phyloP scores from a whole-genome alignment of 2,329 filamentous ascomycete genomes.

The Apiospora arundinis region DNA sequence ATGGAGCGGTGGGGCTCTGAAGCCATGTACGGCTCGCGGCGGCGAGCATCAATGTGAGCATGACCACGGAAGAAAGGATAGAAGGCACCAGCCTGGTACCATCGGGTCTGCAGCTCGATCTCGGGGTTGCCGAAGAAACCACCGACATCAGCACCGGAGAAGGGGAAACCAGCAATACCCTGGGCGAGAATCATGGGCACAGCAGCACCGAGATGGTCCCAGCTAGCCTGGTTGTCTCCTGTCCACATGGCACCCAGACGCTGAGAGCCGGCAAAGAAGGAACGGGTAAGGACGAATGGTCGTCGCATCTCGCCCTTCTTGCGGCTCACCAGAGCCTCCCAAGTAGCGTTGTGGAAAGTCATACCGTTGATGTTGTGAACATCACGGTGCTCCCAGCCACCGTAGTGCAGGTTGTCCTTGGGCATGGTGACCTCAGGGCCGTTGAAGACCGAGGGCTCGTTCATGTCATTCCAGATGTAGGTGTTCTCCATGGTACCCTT shows the following conservation, averaged over 20 bases:
- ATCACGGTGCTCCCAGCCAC: slow-evolving; percentile 95
- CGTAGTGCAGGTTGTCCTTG: slow-evolving; percentile 93
- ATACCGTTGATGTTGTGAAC: slow-evolving; percentile 95
- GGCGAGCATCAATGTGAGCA: slow-evolving; percentile 93
- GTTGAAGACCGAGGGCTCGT: slow-evolving; percentile 98
- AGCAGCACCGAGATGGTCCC: slow-evolving; percentile 87
- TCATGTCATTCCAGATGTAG: slow-evolving; percentile 99
- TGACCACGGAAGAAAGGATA: slow-evolving; percentile 98
- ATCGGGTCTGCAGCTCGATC: slow-evolving; percentile 87
- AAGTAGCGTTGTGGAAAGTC: slow-evolving; percentile 95
- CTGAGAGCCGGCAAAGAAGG: slow-evolving; percentile 92
- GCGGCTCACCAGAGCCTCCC: slow-evolving; percentile 80
- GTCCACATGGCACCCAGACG: slow-evolving; percentile 97
- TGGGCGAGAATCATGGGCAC: slow-evolving; percentile 94
- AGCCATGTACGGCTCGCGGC: slow-evolving; percentile 89
- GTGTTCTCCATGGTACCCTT: slow-evolving; percentile 85
- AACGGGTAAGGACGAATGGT: slow-evolving; percentile 90
- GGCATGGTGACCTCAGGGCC: slow-evolving; percentile 98
- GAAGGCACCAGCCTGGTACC: slow-evolving; percentile 97
- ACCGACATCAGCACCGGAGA: slow-evolving; percentile 93
- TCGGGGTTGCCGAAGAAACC: slow-evolving; percentile 98
- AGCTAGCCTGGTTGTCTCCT: slow-evolving; percentile 93
- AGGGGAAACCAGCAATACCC: slow-evolving; percentile 91
- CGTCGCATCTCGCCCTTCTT: slow-evolving; percentile 85
- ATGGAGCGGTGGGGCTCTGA: slow-evolving; percentile 86